Evolutionary conservation across 1,284 basidiomycete species (phyloP).

Genomic region (Moesziomyces sp.): DNA sequence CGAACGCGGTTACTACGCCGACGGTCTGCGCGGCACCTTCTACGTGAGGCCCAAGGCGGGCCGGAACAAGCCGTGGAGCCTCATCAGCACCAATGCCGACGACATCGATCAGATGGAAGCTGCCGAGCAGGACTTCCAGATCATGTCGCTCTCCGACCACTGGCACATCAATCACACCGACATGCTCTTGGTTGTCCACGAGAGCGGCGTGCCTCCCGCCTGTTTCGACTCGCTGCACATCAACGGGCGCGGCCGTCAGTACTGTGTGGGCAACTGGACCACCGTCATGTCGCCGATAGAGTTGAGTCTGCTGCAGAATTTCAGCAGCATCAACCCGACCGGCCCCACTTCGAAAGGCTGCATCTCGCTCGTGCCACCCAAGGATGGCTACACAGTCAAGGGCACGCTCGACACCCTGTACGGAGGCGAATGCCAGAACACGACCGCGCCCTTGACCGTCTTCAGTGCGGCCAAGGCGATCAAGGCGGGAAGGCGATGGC

Average conservation of each 20-base stretch:
- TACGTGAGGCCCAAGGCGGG: slow-evolving; percentile 44
- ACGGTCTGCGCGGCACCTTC: slow-evolving; percentile 43
- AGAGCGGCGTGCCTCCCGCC: slow-evolving; percentile 49
- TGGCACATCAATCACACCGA: slow-evolving; percentile 53
- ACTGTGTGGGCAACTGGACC: slow-evolving; percentile 39
- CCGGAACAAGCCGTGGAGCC: slow-evolving; percentile 42
- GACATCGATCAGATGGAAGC: slow-evolving; percentile 48
- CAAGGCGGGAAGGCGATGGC: slow-evolving; percentile 33
- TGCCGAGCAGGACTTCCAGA: slow-evolving; percentile 39
- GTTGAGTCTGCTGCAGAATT: slow-evolving; percentile 27
- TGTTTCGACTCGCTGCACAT: slow-evolving; percentile 53
- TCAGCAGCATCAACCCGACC: slow-evolving; percentile 35
- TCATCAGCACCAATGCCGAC: slow-evolving; percentile 23
- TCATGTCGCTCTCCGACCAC: slow-evolving; percentile 41
- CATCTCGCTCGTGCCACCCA: slow-evolving; percentile 48
- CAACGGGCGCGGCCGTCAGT: slow-evolving; percentile 50
- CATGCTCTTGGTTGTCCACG: slow-evolving; percentile 45
- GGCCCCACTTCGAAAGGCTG: slow-evolving; percentile 51
- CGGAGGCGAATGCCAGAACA: slow-evolving; percentile 48
- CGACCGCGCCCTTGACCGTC: slow-evolving; percentile 42
- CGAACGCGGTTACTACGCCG: slow-evolving; percentile 48
- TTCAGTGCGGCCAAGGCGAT: slow-evolving; percentile 36
- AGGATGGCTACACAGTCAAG: slow-evolving; percentile 37
- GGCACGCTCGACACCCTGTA: slow-evolving; percentile 38
- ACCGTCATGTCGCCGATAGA: slow-evolving; percentile 23